Evolutionary conservation across 2,329 filamentous ascomycete genomes (phyloP), one percentile per base, ranked within the genome.

Genomic region (Arthrobotrys conoides): DNA sequence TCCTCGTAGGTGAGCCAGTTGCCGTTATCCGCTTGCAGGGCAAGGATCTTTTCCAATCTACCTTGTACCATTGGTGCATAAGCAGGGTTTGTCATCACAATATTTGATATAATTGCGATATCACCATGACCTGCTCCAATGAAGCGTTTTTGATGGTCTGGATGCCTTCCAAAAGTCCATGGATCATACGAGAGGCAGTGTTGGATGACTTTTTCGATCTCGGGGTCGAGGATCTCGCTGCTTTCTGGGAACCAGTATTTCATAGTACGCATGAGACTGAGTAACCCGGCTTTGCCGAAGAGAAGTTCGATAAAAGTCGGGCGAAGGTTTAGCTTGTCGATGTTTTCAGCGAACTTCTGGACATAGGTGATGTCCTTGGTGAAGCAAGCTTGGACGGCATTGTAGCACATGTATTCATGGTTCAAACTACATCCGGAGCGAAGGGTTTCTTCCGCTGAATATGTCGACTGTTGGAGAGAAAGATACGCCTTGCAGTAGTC

Each of bases 181-280:
- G 73, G 73, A 46, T 77, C 67, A 30, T 67, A 77, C 16, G 85
- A 84, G 80, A 93, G 85, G 69, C 93, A 91, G 44, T 87, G 87
- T 38, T 89, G 86, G 22, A 89, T 87, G 0, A 92, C 86, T 71
- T 88, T 86, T 9, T 86, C 85, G 44, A 91, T 87, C 0, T 88
- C 87, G 12, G 87, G 83, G 67, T 90, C 87, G 9, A 89, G 83
- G 0, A 87, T 85, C 8, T 85, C 82, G 16, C 85, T 84, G 68
- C 87, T 86, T 36, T 87, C 85, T 0, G 86, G 83, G 55, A 91
- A 88, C 79, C 87, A 87, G 30, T 87, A 86, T 22, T 87, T 88
- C 38, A 92, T 88, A 73, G 92, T 84, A 0, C 91, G 87, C 48
- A 93, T 86, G 51, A 92, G 85, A 82, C 92, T 93, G 24, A 93